These are phyloP conservation scores for Datura wrightii DNA, from an alignment of 257 asterid genomes.

Conservation along the genomic window DNA sequence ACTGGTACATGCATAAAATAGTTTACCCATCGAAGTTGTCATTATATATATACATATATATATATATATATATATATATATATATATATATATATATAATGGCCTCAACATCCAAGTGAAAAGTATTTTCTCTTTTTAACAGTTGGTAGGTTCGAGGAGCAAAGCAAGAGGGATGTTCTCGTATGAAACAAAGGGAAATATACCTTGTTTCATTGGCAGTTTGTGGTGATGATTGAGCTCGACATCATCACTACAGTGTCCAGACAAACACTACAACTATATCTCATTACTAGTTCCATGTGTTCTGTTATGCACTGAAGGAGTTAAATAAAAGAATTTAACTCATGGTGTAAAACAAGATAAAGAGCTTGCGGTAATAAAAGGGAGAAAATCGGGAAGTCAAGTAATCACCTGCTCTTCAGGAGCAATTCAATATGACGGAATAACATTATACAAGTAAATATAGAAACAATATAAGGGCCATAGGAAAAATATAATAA, in stretches of 20 bases:
- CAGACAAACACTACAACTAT: constrained; percentile 24
- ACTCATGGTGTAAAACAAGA: neutral
- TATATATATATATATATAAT: too few relatives aligned
- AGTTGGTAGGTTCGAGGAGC: neutral
- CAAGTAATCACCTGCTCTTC: too few relatives aligned
- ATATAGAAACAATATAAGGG: neutral
- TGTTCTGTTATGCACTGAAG: constrained; percentile 6
- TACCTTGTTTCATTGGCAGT: constrained; percentile 27
- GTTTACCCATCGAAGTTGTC: neutral
- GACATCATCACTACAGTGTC: constrained; percentile 14
- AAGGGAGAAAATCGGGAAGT: neutral
- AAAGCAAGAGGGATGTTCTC: constrained; percentile 25
- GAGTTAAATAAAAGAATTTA: too few relatives aligned
- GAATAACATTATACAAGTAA: neutral
- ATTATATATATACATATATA: too few relatives aligned
- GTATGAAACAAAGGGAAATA: constrained; percentile 19
- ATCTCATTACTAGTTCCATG: neutral
- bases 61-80: too few relatives aligned
- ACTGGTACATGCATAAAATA: neutral
- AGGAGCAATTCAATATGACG: too few relatives aligned
- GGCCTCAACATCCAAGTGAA: neutral
- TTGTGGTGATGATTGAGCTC: constrained; percentile 18
- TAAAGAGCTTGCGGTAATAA: too few relatives aligned
- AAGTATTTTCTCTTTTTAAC: neutral
- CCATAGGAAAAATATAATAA: neutral